These are phyloP conservation scores for Paulownia fortunei DNA, from an alignment of 257 asterid genomes.

Conservation along the genomic window DNA sequence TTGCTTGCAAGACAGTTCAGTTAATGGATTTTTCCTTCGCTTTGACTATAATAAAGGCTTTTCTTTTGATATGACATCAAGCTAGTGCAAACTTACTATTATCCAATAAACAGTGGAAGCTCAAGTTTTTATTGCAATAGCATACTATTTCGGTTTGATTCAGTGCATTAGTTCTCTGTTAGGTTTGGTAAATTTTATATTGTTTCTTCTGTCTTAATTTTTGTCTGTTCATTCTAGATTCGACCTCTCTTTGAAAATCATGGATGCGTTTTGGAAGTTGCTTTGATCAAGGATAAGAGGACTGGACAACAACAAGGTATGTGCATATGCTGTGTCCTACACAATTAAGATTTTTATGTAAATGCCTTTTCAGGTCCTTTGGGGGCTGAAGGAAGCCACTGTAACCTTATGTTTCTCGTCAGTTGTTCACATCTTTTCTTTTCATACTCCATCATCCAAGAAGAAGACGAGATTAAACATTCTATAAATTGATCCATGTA, in stretches of 20 bases:
- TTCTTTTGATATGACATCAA: not conserved
- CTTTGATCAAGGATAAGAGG: conserved; percentile 89
- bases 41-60: not conserved
- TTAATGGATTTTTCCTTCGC: conserved; percentile 3
- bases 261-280: conserved; percentile 88
- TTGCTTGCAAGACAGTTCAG: not conserved
- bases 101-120: conserved; percentile 15
- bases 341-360: conserved; percentile 33
- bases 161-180: conserved; percentile 4
- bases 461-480: conserved; percentile 63
- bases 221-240: conserved; percentile 55
- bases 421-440: conserved; percentile 64
- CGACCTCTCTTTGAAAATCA: conserved; percentile 87
- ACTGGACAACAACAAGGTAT: conserved; percentile 98
- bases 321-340: conserved; percentile 36
- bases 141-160: not conserved
- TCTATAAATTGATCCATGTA: conserved; percentile 48
- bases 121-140: conserved; percentile 6
- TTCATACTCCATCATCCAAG: conserved; percentile 66
- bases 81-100: not conserved
- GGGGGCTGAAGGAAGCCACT: conserved; percentile 77
- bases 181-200: conserved; percentile 1
- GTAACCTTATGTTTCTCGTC: conserved; percentile 68
- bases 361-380: conserved; percentile 81
- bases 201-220: not conserved